Percentiles rank a stretch among this genome's conserved stretches.
Conservation (phyloP, 2,329 filamentous ascomycete species). For the Pseudogymnoascus sp. region DNA sequence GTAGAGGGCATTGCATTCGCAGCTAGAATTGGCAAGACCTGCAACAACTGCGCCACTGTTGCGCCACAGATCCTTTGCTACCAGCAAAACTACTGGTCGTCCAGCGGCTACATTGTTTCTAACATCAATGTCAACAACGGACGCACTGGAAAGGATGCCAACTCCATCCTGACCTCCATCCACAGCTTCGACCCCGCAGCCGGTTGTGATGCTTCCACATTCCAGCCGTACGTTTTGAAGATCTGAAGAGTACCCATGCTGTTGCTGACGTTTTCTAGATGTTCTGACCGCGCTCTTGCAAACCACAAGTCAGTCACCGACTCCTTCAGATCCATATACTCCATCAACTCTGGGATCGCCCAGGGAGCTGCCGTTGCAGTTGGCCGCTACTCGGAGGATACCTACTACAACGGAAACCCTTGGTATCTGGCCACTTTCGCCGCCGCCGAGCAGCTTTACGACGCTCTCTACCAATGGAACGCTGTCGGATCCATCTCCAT, state of each 20-base stretch:
- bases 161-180: slow-evolving; percentile 59
- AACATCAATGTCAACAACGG: slow-evolving; percentile 59
- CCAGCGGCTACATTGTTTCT: slow-evolving; percentile 52
- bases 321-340: slow-evolving; percentile 64
- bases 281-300: slow-evolving; percentile 47
- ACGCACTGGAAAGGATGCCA: slow-evolving; percentile 63
- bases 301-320: slow-evolving; percentile 72
- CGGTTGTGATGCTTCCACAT: slow-evolving; percentile 60
- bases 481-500: slow-evolving; percentile 54
- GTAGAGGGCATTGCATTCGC: slow-evolving; percentile 62
- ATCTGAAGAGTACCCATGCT: neutral
- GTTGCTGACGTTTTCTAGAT: slow-evolving; percentile 17
- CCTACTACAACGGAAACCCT: slow-evolving; percentile 70
- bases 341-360: slow-evolving; percentile 58
- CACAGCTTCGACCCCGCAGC: slow-evolving; percentile 62
- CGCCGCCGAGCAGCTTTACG: slow-evolving; percentile 73
- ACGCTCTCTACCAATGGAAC: slow-evolving; percentile 66
- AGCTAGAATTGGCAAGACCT: slow-evolving; percentile 50
- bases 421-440: slow-evolving; percentile 74
- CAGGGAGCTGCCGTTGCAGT: slow-evolving; percentile 52
- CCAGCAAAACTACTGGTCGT: slow-evolving; percentile 64
- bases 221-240: slow-evolving; percentile 54
- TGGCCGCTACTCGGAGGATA: slow-evolving; percentile 64
- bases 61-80: slow-evolving; percentile 68
- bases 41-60: slow-evolving; percentile 51